These are phyloP conservation scores for Beverwykella pulmonaria DNA, from an alignment of 495 filamentous ascomycete genomes.

Conservation along the genomic window DNA sequence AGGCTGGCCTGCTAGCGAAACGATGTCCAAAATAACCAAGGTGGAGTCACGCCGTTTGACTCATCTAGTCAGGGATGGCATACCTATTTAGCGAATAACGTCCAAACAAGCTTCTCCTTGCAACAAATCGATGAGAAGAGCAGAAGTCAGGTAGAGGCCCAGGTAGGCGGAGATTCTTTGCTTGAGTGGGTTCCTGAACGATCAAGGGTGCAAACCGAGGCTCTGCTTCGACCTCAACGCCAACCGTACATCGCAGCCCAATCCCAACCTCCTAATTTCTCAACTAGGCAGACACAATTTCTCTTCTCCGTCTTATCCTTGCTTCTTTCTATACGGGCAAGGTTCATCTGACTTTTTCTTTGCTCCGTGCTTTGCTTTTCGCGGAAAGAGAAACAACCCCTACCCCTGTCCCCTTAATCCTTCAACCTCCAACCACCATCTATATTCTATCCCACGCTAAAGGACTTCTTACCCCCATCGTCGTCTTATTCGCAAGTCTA, in stretches of 20 bases:
- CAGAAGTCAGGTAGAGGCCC: not conserved
- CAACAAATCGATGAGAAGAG: not conserved
- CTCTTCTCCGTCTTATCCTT: not conserved
- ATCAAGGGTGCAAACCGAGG: not conserved
- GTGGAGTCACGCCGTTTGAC: not conserved
- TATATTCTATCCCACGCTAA: not conserved
- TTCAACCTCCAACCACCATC: constrained; percentile 16
- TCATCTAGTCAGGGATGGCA: not conserved
- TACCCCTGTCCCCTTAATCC: constrained; percentile 9
- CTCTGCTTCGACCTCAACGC: not conserved
- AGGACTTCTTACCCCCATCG: not conserved
- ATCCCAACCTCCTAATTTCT: not conserved
- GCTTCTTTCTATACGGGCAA: not conserved
- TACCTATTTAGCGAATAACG: not conserved
- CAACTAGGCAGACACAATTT: not conserved
- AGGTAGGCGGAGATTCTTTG: not conserved
- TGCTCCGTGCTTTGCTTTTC: constrained; percentile 5
- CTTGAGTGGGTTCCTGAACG: not conserved
- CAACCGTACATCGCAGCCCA: not conserved
- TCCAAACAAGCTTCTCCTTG: not conserved
- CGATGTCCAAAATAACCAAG: not conserved
- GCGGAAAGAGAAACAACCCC: constrained; percentile 1
- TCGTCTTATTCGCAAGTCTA: not conserved
- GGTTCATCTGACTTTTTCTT: not conserved
- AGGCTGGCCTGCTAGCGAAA: not conserved